A percentile compares a stretch with the other conserved stretches of the same genome.
Evolutionary conservation across 306 rosid species (phyloP).

Genomic region (Vicia faba): DNA sequence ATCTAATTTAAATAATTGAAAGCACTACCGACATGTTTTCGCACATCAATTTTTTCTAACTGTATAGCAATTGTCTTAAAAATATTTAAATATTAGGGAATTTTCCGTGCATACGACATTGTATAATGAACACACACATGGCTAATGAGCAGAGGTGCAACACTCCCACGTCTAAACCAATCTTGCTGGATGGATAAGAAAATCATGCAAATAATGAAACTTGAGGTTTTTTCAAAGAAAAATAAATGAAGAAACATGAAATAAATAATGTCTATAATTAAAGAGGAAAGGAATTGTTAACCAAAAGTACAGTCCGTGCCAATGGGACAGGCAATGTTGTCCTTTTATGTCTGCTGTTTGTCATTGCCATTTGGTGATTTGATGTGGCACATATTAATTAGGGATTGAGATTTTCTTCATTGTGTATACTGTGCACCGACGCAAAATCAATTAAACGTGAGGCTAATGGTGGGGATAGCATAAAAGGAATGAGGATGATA

Average conservation of each 20-base stretch:
- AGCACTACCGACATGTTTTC: too few relatives aligned
- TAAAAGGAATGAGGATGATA: too few relatives aligned
- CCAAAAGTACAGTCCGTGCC: constrained; percentile 34
- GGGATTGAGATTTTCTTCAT: not conserved
- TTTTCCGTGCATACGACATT: not conserved
- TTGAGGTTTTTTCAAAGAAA: not conserved
- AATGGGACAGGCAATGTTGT: constrained; percentile 1
- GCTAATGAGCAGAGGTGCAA: constrained; percentile 1
- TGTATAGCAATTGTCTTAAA: too few relatives aligned
- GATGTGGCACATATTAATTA: not conserved
- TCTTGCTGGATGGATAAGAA: constrained; percentile 35
- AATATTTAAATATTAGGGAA: too few relatives aligned
- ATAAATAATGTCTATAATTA: not conserved
- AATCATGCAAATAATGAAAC: constrained; percentile 17
- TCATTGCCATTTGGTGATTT: constrained; percentile 4
- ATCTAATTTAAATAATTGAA: too few relatives aligned
- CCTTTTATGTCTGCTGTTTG: constrained; percentile 4
- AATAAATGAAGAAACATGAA: constrained; percentile 1
- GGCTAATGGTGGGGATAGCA: not conserved
- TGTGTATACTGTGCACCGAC: not conserved
- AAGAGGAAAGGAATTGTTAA: constrained; percentile 5
- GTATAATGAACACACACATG: constrained; percentile 2
- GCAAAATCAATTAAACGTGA: not conserved
- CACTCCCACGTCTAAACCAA: constrained; percentile 24
- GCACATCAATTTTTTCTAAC: too few relatives aligned